Evolutionary conservation across 2,329 filamentous ascomycete genomes (phyloP), one percentile per base, ranked within the genome.

Genomic region (Nigrospora osmanthi): DNA sequence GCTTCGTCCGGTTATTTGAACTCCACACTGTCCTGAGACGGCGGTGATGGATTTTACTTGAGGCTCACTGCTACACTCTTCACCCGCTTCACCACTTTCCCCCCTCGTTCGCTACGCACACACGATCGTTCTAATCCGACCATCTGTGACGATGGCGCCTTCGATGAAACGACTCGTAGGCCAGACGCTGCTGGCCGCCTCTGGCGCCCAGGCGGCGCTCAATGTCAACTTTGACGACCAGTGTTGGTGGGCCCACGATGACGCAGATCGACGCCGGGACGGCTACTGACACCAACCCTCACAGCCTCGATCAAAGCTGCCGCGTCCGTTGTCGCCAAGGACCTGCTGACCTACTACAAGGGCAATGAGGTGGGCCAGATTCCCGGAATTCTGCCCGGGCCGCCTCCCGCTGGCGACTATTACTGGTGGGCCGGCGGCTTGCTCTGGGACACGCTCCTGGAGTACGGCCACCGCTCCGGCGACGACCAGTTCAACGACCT

Each of bases 381-480:
- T n/a, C 49, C 52, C 2, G 58, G 58, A 1, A 34, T 61, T n/a
- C 46, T 60, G 2, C 46, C 50, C 3, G 44, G 39, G 2, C 37
- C 49, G 6, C 44, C 51, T 11, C 44, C 47, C 5, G 41, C 45
- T 2, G 55, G 52, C 19, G 45, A 54, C n/a, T 71, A 70, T 44
- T 75, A 73, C 55, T 77, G 71, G 70, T 80, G 75, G 75, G 72
- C 76, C 46, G 69, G 71, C 2, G 66, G 68, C 10, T 62, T 65
- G 13, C 52, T 80, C 51, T 78, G 77, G 61, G 63, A 69, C 40
- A 63, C 68, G 3, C 50, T 78, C 47, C 63, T 79, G 14, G 70
- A 76, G 53, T 78, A 78, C 54, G 72, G 71, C 63, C 68, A 68
- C 49, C 73, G 67, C 47, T 75, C 73, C 2, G 73, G 71, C 4